Conservation (phyloP, 2,329 filamentous ascomycete genomes). For the Trichoderma sp. region DNA sequence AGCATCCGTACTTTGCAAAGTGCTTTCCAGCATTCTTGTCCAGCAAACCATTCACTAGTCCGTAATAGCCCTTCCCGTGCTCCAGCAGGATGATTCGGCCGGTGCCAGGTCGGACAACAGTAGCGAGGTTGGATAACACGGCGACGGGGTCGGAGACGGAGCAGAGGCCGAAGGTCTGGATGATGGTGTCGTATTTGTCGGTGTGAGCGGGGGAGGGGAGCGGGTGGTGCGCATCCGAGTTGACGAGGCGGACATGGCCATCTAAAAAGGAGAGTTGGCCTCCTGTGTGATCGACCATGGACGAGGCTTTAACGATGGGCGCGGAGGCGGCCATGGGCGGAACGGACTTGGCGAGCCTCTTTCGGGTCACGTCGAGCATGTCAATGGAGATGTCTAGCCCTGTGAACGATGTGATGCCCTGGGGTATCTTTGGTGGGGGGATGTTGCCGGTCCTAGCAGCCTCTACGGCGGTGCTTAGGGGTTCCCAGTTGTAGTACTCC, state of each 20-base stretch:
- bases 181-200: constrained; percentile 58
- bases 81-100: constrained; percentile 62
- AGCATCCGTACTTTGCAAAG: constrained; percentile 61
- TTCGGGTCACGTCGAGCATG: constrained; percentile 58
- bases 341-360: constrained; percentile 48
- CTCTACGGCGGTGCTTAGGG: constrained; percentile 32
- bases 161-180: constrained; percentile 65
- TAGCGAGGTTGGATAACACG: constrained; percentile 54
- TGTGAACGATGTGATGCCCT: constrained; percentile 54
- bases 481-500: constrained; percentile 56
- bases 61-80: constrained; percentile 58
- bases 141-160: constrained; percentile 56
- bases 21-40: constrained; percentile 56
- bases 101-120: constrained; percentile 50
- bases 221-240: constrained; percentile 46
- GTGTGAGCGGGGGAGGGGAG: constrained; percentile 42
- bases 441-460: constrained; percentile 22
- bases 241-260: constrained; percentile 46
- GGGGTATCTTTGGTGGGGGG: constrained; percentile 15
- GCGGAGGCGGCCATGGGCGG: constrained; percentile 37
- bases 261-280: constrained; percentile 42
- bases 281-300: constrained; percentile 35
- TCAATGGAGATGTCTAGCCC: constrained; percentile 60
- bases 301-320: constrained; percentile 34
- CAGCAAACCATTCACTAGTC: constrained; percentile 54